Base-by-base conservation (phyloP, 2,329 filamentous ascomycete genomes). In the Fusarium dlaminii region DNA sequence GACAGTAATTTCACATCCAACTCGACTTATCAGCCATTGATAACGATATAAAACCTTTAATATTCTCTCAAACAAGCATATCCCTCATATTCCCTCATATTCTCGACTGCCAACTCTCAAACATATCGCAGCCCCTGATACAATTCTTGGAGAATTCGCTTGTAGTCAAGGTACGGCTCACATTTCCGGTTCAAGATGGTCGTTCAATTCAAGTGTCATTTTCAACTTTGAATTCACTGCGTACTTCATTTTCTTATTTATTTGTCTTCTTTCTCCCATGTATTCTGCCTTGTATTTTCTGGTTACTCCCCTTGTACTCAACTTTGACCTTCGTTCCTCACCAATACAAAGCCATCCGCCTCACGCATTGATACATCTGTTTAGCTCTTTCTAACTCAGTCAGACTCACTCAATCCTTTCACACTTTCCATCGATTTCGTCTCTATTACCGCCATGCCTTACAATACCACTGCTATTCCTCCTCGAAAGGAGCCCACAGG, bases 401-500 rank as follows among this genome's bases (percentile, higher is more conserved):
- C 61, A 65, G 62, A 34, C 49, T 62, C 29, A 17, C 18, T 42
- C 24, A 10, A 17, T 37, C 37, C 40, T 34, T 36, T 32, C 36
- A 8, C 3, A 27, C 5, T 57, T 6, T 27, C 39, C 20, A 17
- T 46, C 42, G 34, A 36, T 30, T 17, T 36, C 22, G 37, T 65
- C 24, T 49, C 34, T 30, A 20, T 14, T 46, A 18, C 12, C 37
- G 83, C 24, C 56, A 98, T 98, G 95, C 93, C 95, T 32, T 95
- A 96, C 86, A 98, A 98, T 84, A 96, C 94, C 75, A 91, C 91
- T 8, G 92, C 94, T 24, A 96, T 96, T 64, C 90, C 92, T 75
- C 93, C 93, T 43, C 87, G 92, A 69, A 92, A 94, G 81, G 94
- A 97, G 83, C 90, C 94, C 51, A 97, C 93, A 6, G 96, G 96